Evolutionary conservation across 1,284 basidiomycete genomes (phyloP).

Genomic region (Chondrostereum purpureum): DNA sequence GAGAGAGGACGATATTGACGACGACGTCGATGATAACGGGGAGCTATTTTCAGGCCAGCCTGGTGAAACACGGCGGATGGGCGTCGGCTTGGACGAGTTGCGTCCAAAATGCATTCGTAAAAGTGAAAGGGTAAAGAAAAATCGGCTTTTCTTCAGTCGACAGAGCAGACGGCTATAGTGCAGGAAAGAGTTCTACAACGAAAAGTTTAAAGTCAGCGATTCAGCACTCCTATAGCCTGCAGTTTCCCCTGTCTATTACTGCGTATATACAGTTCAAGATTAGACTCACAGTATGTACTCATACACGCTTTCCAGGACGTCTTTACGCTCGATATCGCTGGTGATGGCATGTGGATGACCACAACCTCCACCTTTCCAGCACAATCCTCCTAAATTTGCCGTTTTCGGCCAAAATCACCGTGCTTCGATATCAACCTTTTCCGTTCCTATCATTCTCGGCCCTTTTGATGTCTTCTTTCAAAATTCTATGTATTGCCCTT

Average conservation of each 20-base stretch:
- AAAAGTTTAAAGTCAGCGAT: too few species aligned
- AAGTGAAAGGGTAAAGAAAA: neutral
- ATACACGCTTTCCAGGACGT: slow-evolving; percentile 9
- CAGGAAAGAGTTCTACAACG: too few species aligned
- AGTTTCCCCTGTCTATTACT: too few species aligned
- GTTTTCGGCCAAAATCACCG: neutral
- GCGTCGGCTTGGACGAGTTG: slow-evolving; percentile 1
- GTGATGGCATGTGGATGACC: slow-evolving; percentile 2
- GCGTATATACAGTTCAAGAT: too few species aligned
- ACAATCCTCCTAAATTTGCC: neutral
- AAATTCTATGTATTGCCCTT: too few species aligned
- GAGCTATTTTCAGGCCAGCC: slow-evolving; percentile 15
- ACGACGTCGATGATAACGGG: slow-evolving; percentile 11
- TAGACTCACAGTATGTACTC: slow-evolving; percentile 11
- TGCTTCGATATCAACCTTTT: neutral
- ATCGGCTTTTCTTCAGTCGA: too few species aligned
- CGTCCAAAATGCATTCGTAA: neutral
- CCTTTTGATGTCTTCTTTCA: neutral
- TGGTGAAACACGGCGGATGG: slow-evolving; percentile 9
- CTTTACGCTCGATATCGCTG: neutral
- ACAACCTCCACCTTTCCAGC: neutral
- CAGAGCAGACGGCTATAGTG: too few species aligned
- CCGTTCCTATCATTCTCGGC: neutral
- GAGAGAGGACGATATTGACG: slow-evolving; percentile 35
- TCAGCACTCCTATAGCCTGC: too few species aligned